These are phyloP conservation scores for Alliaria petiolata DNA, from an alignment of 345 rosid genomes.

Conservation along the genomic window DNA sequence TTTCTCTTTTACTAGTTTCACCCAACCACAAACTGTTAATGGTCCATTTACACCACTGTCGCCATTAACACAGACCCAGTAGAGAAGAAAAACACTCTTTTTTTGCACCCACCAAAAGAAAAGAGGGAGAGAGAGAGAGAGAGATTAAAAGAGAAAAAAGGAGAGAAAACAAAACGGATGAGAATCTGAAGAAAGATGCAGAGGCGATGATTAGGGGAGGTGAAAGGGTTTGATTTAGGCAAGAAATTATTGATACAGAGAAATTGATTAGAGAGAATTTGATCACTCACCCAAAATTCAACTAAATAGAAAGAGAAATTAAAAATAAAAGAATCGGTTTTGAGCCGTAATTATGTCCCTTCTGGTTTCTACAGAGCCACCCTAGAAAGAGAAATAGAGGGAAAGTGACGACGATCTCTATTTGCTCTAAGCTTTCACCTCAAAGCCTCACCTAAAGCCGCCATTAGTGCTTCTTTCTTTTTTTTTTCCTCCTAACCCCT, in stretches of 20 bases:
- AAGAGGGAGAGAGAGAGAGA: neutral
- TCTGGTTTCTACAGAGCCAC: constrained; percentile 25
- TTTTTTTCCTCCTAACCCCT: neutral
- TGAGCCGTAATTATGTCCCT: constrained; percentile 27
- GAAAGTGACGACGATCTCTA: constrained; percentile 21
- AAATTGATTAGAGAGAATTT: neutral
- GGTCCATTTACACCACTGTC: constrained; percentile 33
- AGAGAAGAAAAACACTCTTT: neutral
- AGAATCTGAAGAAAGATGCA: constrained; percentile 29
- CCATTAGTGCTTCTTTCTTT: constrained; percentile 17
- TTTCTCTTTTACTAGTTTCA: constrained; percentile 9
- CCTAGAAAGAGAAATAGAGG: constrained; percentile 21
- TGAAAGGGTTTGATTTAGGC: constrained; percentile 19
- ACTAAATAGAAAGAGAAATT: neutral
- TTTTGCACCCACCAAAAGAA: constrained; percentile 6
- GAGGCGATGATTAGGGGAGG: constrained; percentile 29
- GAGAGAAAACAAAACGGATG: constrained; percentile 26
- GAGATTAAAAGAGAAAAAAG: neutral
- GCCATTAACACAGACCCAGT: constrained; percentile 25
- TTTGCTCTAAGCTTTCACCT: constrained; percentile 1
- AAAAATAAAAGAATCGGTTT: neutral
- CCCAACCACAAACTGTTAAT: constrained; percentile 32
- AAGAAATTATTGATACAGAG: constrained; percentile 18
- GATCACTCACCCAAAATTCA: constrained; percentile 2
- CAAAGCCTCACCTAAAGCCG: constrained; percentile 32